Evolutionary conservation across 768 basidiomycete species (phyloP).

Genomic region (Chlorophyllum brunneum): DNA sequence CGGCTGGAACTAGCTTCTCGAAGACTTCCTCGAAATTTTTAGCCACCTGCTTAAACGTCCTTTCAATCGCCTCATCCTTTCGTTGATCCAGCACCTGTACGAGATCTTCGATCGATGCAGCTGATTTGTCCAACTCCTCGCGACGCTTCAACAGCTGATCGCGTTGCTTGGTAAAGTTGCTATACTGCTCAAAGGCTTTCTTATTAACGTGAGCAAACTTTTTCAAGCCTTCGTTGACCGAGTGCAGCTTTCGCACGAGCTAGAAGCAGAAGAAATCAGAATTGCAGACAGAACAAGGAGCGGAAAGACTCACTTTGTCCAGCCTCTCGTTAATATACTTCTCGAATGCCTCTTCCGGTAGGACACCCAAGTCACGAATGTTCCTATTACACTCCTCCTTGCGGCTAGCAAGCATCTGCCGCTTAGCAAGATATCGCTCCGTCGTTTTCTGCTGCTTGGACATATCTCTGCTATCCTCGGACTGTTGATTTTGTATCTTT

Average conservation of each 20-base stretch:
- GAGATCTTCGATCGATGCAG: constrained; percentile 85
- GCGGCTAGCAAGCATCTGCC: constrained; percentile 75
- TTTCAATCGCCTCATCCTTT: constrained; percentile 98
- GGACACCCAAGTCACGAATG: constrained; percentile 92
- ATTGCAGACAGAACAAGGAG: background rate
- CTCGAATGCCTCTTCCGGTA: constrained; percentile 96
- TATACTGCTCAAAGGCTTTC: constrained; percentile 98
- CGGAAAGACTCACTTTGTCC: constrained; percentile 61
- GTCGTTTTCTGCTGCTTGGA: constrained; percentile 93
- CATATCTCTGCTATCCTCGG: constrained; percentile 83
- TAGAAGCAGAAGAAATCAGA: constrained; percentile 24
- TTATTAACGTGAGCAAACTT: constrained; percentile 99
- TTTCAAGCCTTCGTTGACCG: constrained; percentile 88
- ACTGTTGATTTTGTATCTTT: constrained; percentile 73
- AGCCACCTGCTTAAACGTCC: constrained; percentile 97
- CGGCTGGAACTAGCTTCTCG: constrained; percentile 92
- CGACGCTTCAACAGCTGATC: constrained; percentile 85
- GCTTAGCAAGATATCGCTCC: constrained; percentile 90
- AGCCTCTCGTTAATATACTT: constrained; percentile 87
- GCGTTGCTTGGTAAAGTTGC: constrained; percentile 95
- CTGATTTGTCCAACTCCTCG: constrained; percentile 89
- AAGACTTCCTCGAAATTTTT: constrained; percentile 98
- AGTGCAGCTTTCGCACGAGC: constrained; percentile 92
- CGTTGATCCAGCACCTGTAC: constrained; percentile 93
- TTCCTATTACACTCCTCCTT: constrained; percentile 95